Evolutionary conservation across 2,329 filamentous ascomycete species (phyloP).

Genomic region (Chalara sp.): DNA sequence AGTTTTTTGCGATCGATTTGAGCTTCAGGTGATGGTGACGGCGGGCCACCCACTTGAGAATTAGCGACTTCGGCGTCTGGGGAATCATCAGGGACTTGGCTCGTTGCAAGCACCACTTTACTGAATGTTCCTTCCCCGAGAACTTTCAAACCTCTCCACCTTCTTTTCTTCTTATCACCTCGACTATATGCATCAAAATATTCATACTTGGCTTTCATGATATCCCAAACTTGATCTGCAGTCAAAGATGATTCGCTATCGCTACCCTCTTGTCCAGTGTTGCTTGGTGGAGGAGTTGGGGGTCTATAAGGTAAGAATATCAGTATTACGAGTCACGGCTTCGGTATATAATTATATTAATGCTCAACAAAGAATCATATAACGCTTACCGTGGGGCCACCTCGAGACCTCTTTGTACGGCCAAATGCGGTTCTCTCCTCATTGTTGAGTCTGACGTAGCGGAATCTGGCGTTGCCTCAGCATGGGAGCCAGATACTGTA

Average conservation of each 20-base stretch:
- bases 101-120: constrained; percentile 85
- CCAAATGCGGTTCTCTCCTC: constrained; percentile 76
- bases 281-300: constrained; percentile 78
- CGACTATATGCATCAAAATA: constrained; percentile 66
- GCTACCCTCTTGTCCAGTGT: constrained; percentile 50
- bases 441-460: constrained; percentile 47
- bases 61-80: constrained; percentile 32
- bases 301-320: constrained; percentile 35
- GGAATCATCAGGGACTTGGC: constrained; percentile 52
- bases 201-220: constrained; percentile 41
- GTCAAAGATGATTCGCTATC: constrained; percentile 41
- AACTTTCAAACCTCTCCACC: constrained; percentile 73
- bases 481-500: constrained; percentile 61
- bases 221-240: constrained; percentile 28
- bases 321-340: background rate
- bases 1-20: constrained; percentile 66
- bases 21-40: constrained; percentile 23
- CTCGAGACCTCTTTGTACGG: constrained; percentile 68
- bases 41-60: constrained; percentile 20
- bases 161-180: constrained; percentile 60
- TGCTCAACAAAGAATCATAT: background rate
- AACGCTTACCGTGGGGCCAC: constrained; percentile 12
- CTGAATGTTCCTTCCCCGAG: constrained; percentile 95
- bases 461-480: constrained; percentile 35
- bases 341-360: background rate